phyloP scores from a whole-genome alignment of 345 rosid genomes.

The Tarenaya hassleriana region DNA sequence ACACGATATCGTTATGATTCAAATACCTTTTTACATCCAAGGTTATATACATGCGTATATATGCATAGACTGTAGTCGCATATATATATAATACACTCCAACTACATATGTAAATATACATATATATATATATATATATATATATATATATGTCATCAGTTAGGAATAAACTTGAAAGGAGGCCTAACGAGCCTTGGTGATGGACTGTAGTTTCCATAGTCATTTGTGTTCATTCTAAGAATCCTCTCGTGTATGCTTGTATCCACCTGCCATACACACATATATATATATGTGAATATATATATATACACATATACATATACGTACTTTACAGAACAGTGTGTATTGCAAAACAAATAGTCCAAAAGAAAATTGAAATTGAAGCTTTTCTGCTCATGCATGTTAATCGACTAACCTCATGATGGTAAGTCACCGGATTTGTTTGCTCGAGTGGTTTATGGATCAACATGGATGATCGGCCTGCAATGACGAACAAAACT shows the following conservation, averaged over 20 bases:
- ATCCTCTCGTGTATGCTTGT: slow-evolving; percentile 50
- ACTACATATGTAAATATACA: no score
- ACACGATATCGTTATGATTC: no score
- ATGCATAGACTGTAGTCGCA: no score
- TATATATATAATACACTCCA: no score
- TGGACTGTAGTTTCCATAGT: slow-evolving; percentile 75
- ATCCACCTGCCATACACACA: slow-evolving; percentile 21
- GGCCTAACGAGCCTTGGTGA: slow-evolving; percentile 67
- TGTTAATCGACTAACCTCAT: slow-evolving; percentile 38
- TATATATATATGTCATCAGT: slow-evolving; percentile 34
- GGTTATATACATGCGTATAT: no score
- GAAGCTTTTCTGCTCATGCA: no score
- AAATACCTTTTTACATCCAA: no score
- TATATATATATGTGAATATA: not conserved
- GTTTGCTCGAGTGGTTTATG: slow-evolving; percentile 18
- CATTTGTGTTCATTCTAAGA: slow-evolving; percentile 48
- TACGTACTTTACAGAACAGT: no score
- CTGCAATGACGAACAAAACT: slow-evolving; percentile 29
- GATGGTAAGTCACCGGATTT: slow-evolving; percentile 1
- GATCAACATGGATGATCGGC: slow-evolving; percentile 33
- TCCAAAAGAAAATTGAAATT: slow-evolving; percentile 5
- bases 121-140: no score
- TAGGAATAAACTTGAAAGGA: slow-evolving; percentile 93
- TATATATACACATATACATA: slow-evolving; percentile 24
- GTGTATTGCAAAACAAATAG: not conserved